phyloP scores from a whole-genome alignment of 139 green algal species.

The Mesostigma viride region DNA sequence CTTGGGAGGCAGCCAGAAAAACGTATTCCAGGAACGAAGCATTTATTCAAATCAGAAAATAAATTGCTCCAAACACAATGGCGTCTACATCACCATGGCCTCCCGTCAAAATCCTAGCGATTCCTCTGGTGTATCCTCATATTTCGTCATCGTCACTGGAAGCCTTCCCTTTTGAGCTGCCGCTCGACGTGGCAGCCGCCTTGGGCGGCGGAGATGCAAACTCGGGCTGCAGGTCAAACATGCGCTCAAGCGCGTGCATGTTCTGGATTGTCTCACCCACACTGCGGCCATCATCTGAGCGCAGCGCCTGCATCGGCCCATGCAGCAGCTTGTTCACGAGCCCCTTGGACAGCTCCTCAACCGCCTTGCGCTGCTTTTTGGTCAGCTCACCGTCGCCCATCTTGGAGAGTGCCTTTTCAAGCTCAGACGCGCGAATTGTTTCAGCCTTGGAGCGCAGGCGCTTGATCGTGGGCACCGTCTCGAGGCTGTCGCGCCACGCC shows the following conservation, averaged over 20 bases:
- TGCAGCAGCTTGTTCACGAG: slow-evolving; percentile 99
- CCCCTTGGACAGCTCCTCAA: slow-evolving; percentile 85
- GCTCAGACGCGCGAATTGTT: slow-evolving; percentile 68
- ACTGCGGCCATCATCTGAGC: slow-evolving; percentile 76
- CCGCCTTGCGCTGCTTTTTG: slow-evolving; percentile 90
- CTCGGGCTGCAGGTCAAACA: slow-evolving; percentile 84
- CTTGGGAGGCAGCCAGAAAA: too few species aligned
- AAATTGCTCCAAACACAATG: too few species aligned
- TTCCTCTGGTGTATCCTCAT: too few species aligned
- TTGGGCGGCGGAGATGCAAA: too few species aligned
- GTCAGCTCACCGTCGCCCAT: slow-evolving; percentile 73
- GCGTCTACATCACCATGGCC: too few species aligned
- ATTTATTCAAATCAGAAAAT: too few species aligned
- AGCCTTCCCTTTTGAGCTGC: too few species aligned
- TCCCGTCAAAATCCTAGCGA: too few species aligned
- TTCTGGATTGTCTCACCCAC: slow-evolving; percentile 88
- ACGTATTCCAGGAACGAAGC: too few species aligned
- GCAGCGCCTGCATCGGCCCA: slow-evolving; percentile 91
- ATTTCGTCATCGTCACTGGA: too few species aligned
- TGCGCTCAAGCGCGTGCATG: slow-evolving; percentile 96
- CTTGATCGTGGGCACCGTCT: slow-evolving; percentile 99
- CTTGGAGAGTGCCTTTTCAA: slow-evolving; percentile 82
- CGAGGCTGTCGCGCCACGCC: slow-evolving; percentile 89
- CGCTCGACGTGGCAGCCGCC: too few species aligned
- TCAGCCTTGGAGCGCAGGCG: slow-evolving; percentile 82